Conservation (phyloP, 495 filamentous ascomycete species). For the Podospora bellae-mahoneyi region DNA sequence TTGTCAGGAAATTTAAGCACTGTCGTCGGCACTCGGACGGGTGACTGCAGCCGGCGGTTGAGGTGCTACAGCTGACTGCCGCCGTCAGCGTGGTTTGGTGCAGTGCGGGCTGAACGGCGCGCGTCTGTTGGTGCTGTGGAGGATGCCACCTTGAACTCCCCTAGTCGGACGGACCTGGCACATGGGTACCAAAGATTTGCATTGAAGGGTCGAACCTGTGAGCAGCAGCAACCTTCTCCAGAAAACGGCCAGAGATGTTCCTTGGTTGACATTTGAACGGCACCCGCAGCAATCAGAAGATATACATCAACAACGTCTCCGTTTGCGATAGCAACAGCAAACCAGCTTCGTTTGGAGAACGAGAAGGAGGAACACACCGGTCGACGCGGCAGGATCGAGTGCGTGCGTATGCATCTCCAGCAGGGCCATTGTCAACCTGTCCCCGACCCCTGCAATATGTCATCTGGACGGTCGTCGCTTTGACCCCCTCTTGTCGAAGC, state of each 20-base stretch:
- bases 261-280: conserved; percentile 7
- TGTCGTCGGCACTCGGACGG: neutral
- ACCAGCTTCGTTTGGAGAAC: neutral
- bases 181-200: conserved; percentile 14
- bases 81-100: neutral
- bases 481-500: conserved; percentile 28
- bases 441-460: conserved; percentile 1
- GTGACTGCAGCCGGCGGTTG: neutral
- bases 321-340: neutral
- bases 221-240: conserved; percentile 8
- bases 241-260: conserved; percentile 6
- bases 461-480: neutral
- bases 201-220: conserved; percentile 7
- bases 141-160: neutral
- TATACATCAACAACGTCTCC: neutral
- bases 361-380: neutral
- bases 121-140: neutral
- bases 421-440: neutral
- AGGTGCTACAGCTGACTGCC: neutral
- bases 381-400: no score
- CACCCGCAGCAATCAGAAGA: conserved; percentile 10
- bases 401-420: no score
- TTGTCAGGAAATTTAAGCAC: neutral
- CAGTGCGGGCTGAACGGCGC: conserved; percentile 1
- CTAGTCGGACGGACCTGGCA: conserved; percentile 1